Percentiles rank a stretch among this genome's conserved stretches.
phyloP scores from a whole-genome alignment of 257 asterid genomes.

The Solanum tarapatanum region DNA sequence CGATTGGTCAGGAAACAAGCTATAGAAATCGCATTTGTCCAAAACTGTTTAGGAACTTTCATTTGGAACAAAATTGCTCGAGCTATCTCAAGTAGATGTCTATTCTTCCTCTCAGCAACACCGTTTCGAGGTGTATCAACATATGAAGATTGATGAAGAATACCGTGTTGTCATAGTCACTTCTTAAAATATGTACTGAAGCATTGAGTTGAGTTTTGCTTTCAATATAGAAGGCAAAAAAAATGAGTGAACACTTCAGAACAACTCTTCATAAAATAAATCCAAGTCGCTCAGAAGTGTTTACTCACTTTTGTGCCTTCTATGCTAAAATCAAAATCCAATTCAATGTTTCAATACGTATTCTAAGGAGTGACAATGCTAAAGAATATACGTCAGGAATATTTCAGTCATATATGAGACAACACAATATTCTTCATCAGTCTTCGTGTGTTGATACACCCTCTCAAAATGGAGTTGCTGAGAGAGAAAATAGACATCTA shows the following conservation, averaged over 20 bases:
- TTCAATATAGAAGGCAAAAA: background rate
- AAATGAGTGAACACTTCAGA: background rate
- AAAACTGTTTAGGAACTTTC: background rate
- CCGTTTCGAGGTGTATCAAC: background rate
- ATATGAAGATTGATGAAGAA: background rate
- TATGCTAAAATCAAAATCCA: too few species aligned
- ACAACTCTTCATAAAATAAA: background rate
- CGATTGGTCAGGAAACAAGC: background rate
- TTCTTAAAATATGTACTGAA: background rate
- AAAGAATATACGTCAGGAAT: too few species aligned
- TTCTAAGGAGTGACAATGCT: too few species aligned
- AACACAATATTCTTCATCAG: background rate
- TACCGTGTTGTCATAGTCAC: background rate
- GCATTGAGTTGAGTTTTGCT: background rate
- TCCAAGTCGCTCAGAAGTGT: background rate
- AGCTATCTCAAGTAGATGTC: background rate
- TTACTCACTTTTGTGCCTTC: background rate
- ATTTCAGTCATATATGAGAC: too few species aligned
- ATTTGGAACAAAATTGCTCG: background rate
- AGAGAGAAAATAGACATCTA: too few species aligned
- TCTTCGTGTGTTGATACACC: background rate
- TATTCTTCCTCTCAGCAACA: background rate
- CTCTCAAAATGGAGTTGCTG: background rate
- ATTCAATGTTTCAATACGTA: too few species aligned
- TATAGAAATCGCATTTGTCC: background rate